These are phyloP conservation scores for Nephelium lappaceum DNA, from an alignment of 345 rosid species.

Conservation along the genomic window DNA sequence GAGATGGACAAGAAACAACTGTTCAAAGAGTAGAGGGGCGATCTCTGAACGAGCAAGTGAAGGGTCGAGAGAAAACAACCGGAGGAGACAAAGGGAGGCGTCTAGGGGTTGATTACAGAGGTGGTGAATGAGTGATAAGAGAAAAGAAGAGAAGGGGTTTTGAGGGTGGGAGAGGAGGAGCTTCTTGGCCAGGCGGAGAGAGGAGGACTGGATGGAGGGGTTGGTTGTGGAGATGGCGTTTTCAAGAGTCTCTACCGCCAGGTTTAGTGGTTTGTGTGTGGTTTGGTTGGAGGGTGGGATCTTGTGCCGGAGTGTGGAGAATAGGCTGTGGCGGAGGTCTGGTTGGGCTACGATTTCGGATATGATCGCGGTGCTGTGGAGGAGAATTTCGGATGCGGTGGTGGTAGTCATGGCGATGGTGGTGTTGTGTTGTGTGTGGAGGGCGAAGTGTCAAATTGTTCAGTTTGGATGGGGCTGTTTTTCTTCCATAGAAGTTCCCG, in stretches of 20 bases:
- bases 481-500: background rate
- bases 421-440: background rate
- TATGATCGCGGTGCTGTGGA: conserved; percentile 40
- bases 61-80: conserved; percentile 50
- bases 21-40: conserved; percentile 50
- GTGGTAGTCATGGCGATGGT: conserved; percentile 14
- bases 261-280: conserved; percentile 35
- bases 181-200: conserved; percentile 48
- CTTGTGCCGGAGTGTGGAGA: conserved; percentile 39
- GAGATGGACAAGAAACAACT: conserved; percentile 52
- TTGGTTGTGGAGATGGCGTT: conserved; percentile 39
- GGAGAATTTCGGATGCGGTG: conserved; percentile 44
- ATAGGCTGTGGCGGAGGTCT: conserved; percentile 46
- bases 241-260: conserved; percentile 54
- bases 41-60: conserved; percentile 50
- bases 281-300: conserved; percentile 23
- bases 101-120: conserved; percentile 40
- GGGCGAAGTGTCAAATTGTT: background rate
- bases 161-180: conserved; percentile 48
- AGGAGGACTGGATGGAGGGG: conserved; percentile 35
- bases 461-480: background rate
- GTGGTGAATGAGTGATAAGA: conserved; percentile 51
- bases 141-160: conserved; percentile 46
- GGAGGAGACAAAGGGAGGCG: conserved; percentile 44
- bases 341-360: conserved; percentile 42